These are phyloP conservation scores for Coemansia sp. DNA, from an alignment of 192 early-diverging fungal species.

Conservation along the genomic window DNA sequence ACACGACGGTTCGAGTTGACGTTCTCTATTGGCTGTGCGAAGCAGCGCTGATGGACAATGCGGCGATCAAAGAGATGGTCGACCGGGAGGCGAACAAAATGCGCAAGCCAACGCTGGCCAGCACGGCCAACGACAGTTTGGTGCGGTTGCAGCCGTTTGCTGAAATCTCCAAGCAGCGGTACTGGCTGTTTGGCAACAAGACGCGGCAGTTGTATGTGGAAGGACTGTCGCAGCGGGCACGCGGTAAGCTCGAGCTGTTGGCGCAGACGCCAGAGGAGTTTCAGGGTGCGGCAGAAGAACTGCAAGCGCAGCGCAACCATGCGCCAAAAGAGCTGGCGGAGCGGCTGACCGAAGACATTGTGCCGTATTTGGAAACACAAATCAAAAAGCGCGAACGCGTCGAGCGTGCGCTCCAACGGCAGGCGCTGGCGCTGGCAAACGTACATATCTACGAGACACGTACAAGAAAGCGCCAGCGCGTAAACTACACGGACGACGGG, in stretches of 20 bases:
- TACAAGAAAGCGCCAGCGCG: slow-evolving; percentile 50
- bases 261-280: slow-evolving; percentile 46
- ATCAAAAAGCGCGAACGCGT: slow-evolving; percentile 26
- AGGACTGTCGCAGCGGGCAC: slow-evolving; percentile 28
- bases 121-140: slow-evolving; percentile 4
- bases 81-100: slow-evolving; percentile 27
- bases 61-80: slow-evolving; percentile 35
- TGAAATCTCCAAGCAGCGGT: slow-evolving; percentile 51
- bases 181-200: slow-evolving; percentile 52
- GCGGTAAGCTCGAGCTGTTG: slow-evolving; percentile 40
- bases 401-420: slow-evolving; percentile 38
- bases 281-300: slow-evolving; percentile 14
- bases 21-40: slow-evolving; percentile 50
- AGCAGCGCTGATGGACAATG: slow-evolving; percentile 32
- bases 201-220: slow-evolving; percentile 47
- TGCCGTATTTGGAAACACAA: slow-evolving; percentile 39
- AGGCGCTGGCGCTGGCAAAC: slow-evolving; percentile 35
- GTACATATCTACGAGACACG: slow-evolving; percentile 53
- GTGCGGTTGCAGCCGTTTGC: slow-evolving; percentile 38
- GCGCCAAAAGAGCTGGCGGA: slow-evolving; percentile 39
- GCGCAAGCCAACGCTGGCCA: slow-evolving; percentile 23
- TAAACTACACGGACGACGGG: slow-evolving; percentile 43
- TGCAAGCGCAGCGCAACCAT: slow-evolving; percentile 22
- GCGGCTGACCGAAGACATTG: slow-evolving; percentile 20
- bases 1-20: slow-evolving; percentile 38